Conservation (phyloP, 2,329 filamentous ascomycete genomes). For the Simplicillium sp. region DNA sequence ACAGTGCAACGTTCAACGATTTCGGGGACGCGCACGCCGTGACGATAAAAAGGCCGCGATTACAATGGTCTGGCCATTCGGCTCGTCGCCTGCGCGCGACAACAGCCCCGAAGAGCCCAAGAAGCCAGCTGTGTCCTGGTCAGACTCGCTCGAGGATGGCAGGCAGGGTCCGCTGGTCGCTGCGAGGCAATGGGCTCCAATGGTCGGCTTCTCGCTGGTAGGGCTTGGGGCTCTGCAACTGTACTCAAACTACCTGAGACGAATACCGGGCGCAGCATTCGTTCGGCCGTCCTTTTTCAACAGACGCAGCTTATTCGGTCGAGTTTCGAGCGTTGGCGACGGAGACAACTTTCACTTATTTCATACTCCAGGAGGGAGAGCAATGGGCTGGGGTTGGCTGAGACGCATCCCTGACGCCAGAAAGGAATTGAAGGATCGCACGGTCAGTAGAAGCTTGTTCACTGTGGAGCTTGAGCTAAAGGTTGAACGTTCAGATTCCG, state of each 20-base stretch:
- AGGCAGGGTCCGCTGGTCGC: constrained; percentile 20
- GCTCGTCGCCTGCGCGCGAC: constrained; percentile 15
- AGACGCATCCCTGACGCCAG: constrained; percentile 62
- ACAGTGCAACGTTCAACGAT: too few relatives aligned
- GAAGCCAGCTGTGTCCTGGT: constrained; percentile 25
- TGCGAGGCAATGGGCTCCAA: constrained; percentile 29
- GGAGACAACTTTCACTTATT: constrained; percentile 92
- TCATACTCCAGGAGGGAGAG: constrained; percentile 83
- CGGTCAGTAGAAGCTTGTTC: constrained; percentile 41
- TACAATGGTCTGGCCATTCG: constrained; percentile 32
- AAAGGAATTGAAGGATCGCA: constrained; percentile 64
- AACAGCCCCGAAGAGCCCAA: constrained; percentile 13
- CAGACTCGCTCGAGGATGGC: constrained; percentile 21
- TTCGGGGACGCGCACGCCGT: too few relatives aligned
- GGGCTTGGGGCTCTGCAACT: constrained; percentile 34
- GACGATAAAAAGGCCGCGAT: constrained; percentile 15
- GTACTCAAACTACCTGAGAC: constrained; percentile 70
- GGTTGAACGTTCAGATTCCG: constrained; percentile 51
- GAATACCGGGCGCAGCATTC: constrained; percentile 68
- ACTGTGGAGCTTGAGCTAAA: too few relatives aligned
- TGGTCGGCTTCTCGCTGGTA: constrained; percentile 25
- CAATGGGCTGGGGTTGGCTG: constrained; percentile 89
- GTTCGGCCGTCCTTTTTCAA: constrained; percentile 70
- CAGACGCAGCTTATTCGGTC: constrained; percentile 67
- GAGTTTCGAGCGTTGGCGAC: constrained; percentile 89